A percentile compares a stretch with the other conserved stretches of the same genome.
These are phyloP conservation scores for Chalciporus piperatus DNA, from an alignment of 768 basidiomycete genomes.

Conservation along the genomic window DNA sequence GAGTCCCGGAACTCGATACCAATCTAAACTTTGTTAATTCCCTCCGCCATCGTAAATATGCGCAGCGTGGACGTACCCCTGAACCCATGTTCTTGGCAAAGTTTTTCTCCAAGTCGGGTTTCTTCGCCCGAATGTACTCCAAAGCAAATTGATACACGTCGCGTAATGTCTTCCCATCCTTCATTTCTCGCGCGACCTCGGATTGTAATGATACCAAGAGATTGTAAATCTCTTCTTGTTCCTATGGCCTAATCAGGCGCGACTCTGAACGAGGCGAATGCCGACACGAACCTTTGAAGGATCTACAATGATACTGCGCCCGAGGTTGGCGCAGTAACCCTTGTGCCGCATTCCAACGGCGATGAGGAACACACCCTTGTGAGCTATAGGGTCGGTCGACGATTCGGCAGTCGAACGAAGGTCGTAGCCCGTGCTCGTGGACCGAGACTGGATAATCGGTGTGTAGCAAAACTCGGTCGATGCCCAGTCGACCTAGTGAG, in stretches of 20 bases:
- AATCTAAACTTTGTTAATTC: constrained; percentile 50
- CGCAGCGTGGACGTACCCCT: constrained; percentile 51
- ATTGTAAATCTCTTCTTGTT: constrained; percentile 87
- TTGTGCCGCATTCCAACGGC: constrained; percentile 90
- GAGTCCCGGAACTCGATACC: constrained; percentile 95
- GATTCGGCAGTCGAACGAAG: constrained; percentile 85
- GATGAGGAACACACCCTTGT: constrained; percentile 86
- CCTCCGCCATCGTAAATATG: not conserved
- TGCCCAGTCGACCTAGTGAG: constrained; percentile 77
- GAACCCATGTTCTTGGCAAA: constrained; percentile 91
- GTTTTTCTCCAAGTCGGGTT: constrained; percentile 76
- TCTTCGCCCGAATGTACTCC: constrained; percentile 69
- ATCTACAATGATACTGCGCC: constrained; percentile 93
- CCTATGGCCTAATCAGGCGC: constrained; percentile 42
- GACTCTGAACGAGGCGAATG: not conserved
- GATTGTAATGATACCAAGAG: constrained; percentile 75
- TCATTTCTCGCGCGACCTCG: constrained; percentile 72
- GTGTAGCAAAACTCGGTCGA: constrained; percentile 91
- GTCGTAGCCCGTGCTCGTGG: constrained; percentile 82
- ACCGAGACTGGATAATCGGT: constrained; percentile 93
- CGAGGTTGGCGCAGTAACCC: constrained; percentile 89
- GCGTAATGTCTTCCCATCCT: constrained; percentile 70
- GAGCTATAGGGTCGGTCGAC: constrained; percentile 74
- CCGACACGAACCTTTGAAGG: constrained; percentile 64
- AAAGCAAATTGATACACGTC: constrained; percentile 82